Base-by-base conservation (phyloP, 116 monocot genomes). In the Iris pallida region DNA sequence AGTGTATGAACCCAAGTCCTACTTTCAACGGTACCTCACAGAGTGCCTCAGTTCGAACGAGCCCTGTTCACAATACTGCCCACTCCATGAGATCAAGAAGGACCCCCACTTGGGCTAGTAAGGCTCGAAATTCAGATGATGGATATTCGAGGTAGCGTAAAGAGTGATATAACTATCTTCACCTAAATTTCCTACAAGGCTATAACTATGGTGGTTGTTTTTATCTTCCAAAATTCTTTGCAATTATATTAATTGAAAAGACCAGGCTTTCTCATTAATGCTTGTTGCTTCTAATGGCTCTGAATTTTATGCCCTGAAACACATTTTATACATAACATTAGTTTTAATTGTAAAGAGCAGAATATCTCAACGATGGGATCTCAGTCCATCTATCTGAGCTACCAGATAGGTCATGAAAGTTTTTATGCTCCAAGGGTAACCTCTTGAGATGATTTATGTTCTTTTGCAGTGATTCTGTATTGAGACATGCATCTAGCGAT, bases 31-130 rank as follows among this genome's bases (percentile, higher is more conserved):
- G 77, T 70, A 72, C 71, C 49, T 71, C 75, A 52, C 71, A 56
- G 19, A 57, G 72, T 61, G 40, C 51, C 19, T 65, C 74, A 0
- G 40, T 59, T 49, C 30, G n/a, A 48, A 16, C 66, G 52, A 68
- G 52, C 52, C 57, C 48, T 52, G 67, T 67, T 67, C 67, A 67
- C 54, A 30, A 30, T 30, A 30, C 53, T 66, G 66, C 77, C 42
- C 76, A 82, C 41, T 89, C 89, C 17, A 75, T 84, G 79, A 79
- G 89, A 70, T 89, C 89, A 43, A 79, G 79, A 52, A 57, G 85
- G 44, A 76, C 82, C 56, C 74, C 81, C 15, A 79, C 89, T 30
- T 89, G 89, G 89, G 89, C 85, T 53, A 81, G 71, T 30, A 30
- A 30, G 70, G 76, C 85, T 74, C 70, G 78, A n/a, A 57, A 41